These are phyloP conservation scores for Hyphopichia burtonii DNA, from an alignment of 1,139 yeast species.

Conservation along the genomic window DNA sequence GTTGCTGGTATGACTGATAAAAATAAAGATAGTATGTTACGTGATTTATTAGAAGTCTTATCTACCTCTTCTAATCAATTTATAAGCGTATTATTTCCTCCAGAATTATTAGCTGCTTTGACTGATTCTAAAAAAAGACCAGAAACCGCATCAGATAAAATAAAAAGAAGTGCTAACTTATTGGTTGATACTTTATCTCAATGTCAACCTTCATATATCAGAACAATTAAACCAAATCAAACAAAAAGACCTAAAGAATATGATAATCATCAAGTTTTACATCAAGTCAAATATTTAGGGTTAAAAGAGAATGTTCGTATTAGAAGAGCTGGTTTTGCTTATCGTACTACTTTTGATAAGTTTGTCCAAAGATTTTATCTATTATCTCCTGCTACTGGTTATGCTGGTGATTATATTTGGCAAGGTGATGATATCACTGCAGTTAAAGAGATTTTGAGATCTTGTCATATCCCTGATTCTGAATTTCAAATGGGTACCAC, in stretches of 20 bases:
- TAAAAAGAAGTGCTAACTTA: constrained; percentile 86
- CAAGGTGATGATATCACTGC: constrained; percentile 83
- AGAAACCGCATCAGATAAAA: constrained; percentile 97
- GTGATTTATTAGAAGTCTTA: constrained; percentile 80
- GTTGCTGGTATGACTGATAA: constrained; percentile 92
- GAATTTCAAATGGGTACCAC: constrained; percentile 93
- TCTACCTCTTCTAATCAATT: constrained; percentile 71
- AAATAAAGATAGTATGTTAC: constrained; percentile 90
- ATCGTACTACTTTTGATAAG: constrained; percentile 94
- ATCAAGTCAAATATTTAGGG: constrained; percentile 95
- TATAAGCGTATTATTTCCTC: constrained; percentile 71
- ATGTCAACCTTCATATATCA: constrained; percentile 91
- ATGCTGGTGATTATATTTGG: constrained; percentile 99
- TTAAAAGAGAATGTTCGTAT: constrained; percentile 95
- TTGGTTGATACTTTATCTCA: constrained; percentile 86
- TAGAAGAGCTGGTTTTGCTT: constrained; percentile 98
- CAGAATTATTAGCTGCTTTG: constrained; percentile 54
- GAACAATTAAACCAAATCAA: constrained; percentile 98
- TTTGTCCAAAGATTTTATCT: constrained; percentile 95
- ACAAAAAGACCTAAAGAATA: constrained; percentile 88
- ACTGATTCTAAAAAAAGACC: constrained; percentile 80
- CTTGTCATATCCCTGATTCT: constrained; percentile 73
- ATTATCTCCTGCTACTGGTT: constrained; percentile 84
- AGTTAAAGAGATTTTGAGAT: constrained; percentile 70
- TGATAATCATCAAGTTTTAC: constrained; percentile 85